Conservation (phyloP, 176 grass and related monocot genomes). For the Triticum timopheevii region DNA sequence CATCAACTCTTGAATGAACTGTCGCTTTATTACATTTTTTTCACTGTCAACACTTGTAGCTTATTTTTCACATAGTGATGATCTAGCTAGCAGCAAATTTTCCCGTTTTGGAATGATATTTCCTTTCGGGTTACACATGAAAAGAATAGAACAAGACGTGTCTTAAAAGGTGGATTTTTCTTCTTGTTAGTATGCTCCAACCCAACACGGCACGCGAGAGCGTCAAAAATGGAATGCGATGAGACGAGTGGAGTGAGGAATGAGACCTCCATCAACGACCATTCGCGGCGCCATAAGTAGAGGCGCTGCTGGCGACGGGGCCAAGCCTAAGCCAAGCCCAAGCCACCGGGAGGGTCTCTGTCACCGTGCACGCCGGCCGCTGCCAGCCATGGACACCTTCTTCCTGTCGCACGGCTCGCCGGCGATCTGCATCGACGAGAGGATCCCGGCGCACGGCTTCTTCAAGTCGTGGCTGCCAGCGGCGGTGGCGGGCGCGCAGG, state of each 20-base stretch:
- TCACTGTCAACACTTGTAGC: not conserved
- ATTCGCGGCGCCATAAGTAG: not conserved
- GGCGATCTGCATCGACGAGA: conserved; percentile 59
- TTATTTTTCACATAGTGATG: not conserved
- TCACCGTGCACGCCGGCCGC: not conserved
- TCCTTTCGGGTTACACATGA: not conserved
- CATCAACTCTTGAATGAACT: not conserved
- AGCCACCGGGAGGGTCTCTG: too few species aligned
- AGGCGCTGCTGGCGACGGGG: not conserved
- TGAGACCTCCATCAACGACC: not conserved
- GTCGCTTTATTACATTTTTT: not conserved
- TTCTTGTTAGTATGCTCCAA: not conserved
- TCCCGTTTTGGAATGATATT: not conserved
- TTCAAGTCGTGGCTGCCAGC: conserved; percentile 63
- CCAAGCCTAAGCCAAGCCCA: not conserved
- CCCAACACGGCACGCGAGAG: not conserved
- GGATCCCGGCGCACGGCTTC: conserved; percentile 61
- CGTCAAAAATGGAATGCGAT: not conserved
- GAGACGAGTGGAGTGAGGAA: not conserved
- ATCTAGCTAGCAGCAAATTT: too few species aligned
- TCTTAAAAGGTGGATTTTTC: not conserved
- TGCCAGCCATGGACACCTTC: conserved; percentile 64
- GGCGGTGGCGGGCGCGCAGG: conserved; percentile 27
- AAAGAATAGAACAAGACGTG: not conserved
- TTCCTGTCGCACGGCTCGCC: conserved; percentile 83